phyloP scores from a whole-genome alignment of 352 stramenopile genomes.

The Lagenidium giganteum region DNA sequence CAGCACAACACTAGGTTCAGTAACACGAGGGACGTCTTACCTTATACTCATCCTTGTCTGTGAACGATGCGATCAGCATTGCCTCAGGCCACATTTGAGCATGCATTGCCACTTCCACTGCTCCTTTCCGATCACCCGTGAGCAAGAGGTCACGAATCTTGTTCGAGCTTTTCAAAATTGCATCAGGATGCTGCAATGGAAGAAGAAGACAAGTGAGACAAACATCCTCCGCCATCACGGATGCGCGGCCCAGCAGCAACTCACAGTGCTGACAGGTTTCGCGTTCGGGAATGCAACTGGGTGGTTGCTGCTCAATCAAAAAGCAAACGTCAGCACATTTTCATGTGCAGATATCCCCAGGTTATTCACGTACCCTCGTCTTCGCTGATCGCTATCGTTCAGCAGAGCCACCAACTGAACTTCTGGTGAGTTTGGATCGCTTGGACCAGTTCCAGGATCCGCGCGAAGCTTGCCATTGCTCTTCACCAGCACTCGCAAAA shows the following conservation, averaged over 20 bases:
- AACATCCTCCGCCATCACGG: no score
- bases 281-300: constrained; percentile 34
- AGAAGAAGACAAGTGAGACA: no score
- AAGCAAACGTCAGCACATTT: no score
- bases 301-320: no score
- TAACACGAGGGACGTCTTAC: constrained; percentile 12
- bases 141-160: constrained; percentile 69
- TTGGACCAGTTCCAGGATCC: constrained; percentile 35
- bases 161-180: constrained; percentile 36
- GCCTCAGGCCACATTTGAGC: constrained; percentile 85
- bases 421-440: constrained; percentile 55
- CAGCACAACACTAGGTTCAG: neutral
- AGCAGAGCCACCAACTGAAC: constrained; percentile 61
- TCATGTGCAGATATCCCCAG: no score
- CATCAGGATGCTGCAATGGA: constrained; percentile 43
- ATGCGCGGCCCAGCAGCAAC: no score
- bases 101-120: constrained; percentile 69
- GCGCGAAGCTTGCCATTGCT: constrained; percentile 75
- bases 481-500: constrained; percentile 72
- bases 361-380: constrained; percentile 40
- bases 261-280: constrained; percentile 32
- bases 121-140: constrained; percentile 66
- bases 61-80: constrained; percentile 84
- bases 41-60: constrained; percentile 83
- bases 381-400: constrained; percentile 60